Conservation (phyloP, 345 rosid species). For the Hypericum androsaemum region DNA sequence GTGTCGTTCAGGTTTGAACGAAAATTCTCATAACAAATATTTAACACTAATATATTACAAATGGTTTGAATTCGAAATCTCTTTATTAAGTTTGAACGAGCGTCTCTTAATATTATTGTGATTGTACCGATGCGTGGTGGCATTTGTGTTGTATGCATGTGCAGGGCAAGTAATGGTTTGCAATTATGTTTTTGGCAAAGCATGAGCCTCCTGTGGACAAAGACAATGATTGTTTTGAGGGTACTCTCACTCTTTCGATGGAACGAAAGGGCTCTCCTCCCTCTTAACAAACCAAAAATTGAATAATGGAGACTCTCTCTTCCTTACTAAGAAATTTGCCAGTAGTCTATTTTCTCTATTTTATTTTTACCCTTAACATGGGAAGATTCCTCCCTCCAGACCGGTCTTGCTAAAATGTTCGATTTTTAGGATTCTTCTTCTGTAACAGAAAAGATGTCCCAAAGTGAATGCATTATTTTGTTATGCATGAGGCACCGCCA, state of each 20-base stretch:
- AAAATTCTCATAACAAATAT: too few relatives aligned
- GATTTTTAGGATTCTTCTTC: neutral
- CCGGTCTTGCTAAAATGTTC: constrained; percentile 6
- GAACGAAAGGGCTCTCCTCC: too few relatives aligned
- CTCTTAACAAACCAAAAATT: too few relatives aligned
- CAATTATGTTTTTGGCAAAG: constrained; percentile 8
- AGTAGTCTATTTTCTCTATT: constrained; percentile 24
- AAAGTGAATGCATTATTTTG: too few relatives aligned
- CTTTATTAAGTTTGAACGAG: neutral
- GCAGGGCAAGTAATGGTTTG: constrained; percentile 11
- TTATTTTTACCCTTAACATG: constrained; percentile 17
- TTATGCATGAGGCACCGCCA: too few relatives aligned
- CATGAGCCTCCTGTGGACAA: constrained; percentile 16
- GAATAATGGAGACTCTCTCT: constrained; percentile 5
- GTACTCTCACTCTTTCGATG: too few relatives aligned
- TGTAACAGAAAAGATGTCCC: neutral
- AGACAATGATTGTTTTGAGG: constrained; percentile 22
- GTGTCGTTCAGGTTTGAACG: too few relatives aligned
- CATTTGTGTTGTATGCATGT: constrained; percentile 36
- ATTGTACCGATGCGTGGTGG: constrained; percentile 23
- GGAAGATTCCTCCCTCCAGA: constrained; percentile 20
- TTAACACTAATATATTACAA: too few relatives aligned
- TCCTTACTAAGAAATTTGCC: constrained; percentile 24
- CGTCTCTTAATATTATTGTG: neutral
- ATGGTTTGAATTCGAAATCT: neutral